phyloP scores from a whole-genome alignment of 495 filamentous ascomycete species.

The Podospora fimiseda region DNA sequence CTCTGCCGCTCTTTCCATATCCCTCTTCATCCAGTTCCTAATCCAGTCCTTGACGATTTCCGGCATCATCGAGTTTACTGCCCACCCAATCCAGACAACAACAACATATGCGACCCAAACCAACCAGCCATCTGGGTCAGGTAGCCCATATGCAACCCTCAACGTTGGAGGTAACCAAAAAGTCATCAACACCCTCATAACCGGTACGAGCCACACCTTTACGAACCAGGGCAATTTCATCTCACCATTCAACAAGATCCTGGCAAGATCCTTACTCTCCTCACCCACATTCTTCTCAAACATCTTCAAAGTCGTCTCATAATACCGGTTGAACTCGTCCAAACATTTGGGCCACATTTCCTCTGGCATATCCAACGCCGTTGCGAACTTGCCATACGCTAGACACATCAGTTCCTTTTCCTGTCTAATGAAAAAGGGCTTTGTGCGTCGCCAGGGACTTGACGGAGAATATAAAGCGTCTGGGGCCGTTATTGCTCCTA shows the following conservation, averaged over 20 bases:
- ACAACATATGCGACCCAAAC: conserved; percentile 8
- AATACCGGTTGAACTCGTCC: conserved; percentile 13
- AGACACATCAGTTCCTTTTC: conserved; percentile 5
- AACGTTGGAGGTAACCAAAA: conserved; percentile 6
- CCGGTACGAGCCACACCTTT: conserved; percentile 11
- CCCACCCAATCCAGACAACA: background rate
- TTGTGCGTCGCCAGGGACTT: no score
- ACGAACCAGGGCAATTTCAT: conserved; percentile 13
- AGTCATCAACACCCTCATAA: conserved; percentile 12
- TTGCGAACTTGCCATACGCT: conserved; percentile 5
- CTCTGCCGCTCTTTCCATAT: conserved; percentile 14
- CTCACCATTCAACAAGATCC: conserved; percentile 6
- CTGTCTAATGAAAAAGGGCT: background rate
- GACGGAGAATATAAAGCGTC: background rate
- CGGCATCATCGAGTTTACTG: conserved; percentile 2
- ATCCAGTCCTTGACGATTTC: background rate
- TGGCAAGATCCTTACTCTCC: conserved; percentile 3
- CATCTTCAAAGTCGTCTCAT: background rate
- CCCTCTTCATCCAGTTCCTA: conserved; percentile 4
- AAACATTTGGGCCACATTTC: conserved; percentile 7
- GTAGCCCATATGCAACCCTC: conserved; percentile 9
- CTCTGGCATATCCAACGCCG: conserved; percentile 9
- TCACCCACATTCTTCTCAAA: conserved; percentile 6
- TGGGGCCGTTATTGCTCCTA: background rate
- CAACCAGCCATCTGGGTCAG: conserved; percentile 4